phyloP scores from a whole-genome alignment of 176 grass and related monocot species.

The Olyra latifolia region DNA sequence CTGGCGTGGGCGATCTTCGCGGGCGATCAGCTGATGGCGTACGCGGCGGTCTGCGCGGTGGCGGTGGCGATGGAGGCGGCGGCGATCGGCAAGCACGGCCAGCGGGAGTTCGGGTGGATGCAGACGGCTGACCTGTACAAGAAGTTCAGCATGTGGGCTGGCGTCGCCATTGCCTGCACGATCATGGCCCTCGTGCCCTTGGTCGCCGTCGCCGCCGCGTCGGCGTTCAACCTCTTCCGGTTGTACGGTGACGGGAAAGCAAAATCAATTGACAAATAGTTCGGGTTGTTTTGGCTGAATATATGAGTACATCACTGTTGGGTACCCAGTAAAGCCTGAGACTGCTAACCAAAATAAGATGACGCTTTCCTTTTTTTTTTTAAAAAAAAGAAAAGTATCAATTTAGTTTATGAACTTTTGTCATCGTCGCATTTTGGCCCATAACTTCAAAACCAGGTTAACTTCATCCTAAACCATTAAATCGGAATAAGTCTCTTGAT shows the following conservation, averaged over 20 bases:
- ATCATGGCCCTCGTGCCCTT: conserved; percentile 23
- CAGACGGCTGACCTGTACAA: conserved; percentile 33
- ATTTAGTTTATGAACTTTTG: too few relatives aligned
- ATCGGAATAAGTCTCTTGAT: too few relatives aligned
- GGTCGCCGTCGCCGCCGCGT: conserved; percentile 30
- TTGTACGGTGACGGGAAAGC: conserved; percentile 22
- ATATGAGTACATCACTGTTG: too few relatives aligned
- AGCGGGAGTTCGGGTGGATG: not conserved
- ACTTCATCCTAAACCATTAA: too few relatives aligned
- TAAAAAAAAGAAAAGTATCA: too few relatives aligned
- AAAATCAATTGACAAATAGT: not conserved
- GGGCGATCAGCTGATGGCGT: not conserved
- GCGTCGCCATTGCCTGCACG: conserved; percentile 13
- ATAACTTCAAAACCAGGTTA: too few relatives aligned
- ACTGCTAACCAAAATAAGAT: too few relatives aligned
- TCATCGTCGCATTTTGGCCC: too few relatives aligned
- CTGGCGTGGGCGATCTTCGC: not conserved
- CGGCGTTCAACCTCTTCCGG: conserved; percentile 60
- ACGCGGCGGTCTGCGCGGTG: not conserved
- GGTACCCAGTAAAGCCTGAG: too few relatives aligned
- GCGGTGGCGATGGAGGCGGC: too few relatives aligned
- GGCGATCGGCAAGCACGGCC: not conserved
- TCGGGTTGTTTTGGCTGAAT: not conserved
- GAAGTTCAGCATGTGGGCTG: conserved; percentile 36
- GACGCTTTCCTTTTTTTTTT: too few relatives aligned